Conservation (phyloP, 352 stramenopile genomes). For the Globisporangium carolinianum region DNA sequence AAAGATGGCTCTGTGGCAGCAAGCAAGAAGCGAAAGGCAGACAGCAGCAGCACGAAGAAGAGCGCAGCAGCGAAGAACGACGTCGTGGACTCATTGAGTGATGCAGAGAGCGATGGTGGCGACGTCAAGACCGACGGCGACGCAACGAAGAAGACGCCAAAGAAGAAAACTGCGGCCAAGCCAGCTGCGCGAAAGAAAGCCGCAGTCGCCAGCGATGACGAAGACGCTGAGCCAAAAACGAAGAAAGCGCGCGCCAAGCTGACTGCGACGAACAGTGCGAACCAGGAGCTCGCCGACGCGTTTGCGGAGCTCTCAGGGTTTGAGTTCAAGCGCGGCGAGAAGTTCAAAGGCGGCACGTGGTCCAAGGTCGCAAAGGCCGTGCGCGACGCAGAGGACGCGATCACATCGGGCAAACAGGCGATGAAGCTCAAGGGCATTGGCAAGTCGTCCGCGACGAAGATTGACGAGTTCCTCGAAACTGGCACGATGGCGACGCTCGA, state of each 20-base stretch:
- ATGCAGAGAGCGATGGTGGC: background rate
- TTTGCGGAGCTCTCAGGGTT: slow-evolving; percentile 82
- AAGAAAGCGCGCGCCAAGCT: slow-evolving; percentile 44
- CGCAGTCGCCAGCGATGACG: slow-evolving; percentile 25
- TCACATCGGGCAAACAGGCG: slow-evolving; percentile 70
- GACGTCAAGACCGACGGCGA: background rate
- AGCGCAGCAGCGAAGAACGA: slow-evolving; percentile 5
- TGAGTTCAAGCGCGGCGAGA: slow-evolving; percentile 84
- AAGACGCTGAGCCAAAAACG: slow-evolving; percentile 39
- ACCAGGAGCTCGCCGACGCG: slow-evolving; percentile 63
- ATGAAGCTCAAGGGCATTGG: slow-evolving; percentile 81
- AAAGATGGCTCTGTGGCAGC: slow-evolving; percentile 21
- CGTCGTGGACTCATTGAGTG: background rate
- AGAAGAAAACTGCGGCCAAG: slow-evolving; percentile 10
- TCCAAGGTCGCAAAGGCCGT: slow-evolving; percentile 86
- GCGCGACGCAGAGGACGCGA: slow-evolving; percentile 50
- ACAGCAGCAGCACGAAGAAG: slow-evolving; percentile 36
- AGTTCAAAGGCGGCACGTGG: slow-evolving; percentile 83
- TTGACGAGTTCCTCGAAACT: slow-evolving; percentile 83
- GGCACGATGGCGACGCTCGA: slow-evolving; percentile 75
- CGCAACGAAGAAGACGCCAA: slow-evolving; percentile 15
- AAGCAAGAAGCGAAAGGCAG: slow-evolving; percentile 58
- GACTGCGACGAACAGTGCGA: slow-evolving; percentile 43
- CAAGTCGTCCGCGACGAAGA: slow-evolving; percentile 73
- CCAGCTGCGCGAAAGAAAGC: slow-evolving; percentile 13